Conservation (phyloP, 176 grass and related monocot species). For the Alopecurus myosuroides region DNA sequence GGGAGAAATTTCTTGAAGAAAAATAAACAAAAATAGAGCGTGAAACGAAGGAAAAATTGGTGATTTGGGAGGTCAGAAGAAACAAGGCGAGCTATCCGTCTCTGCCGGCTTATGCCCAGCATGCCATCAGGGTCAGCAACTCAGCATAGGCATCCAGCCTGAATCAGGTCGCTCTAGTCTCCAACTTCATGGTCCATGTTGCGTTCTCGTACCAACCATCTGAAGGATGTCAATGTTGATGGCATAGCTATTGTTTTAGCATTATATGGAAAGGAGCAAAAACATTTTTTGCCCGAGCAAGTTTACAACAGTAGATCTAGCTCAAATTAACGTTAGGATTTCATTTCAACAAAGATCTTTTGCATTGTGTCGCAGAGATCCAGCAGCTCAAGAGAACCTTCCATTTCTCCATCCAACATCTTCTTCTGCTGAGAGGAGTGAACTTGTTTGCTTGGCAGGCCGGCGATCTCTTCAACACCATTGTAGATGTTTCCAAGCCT, state of each 20-base stretch:
- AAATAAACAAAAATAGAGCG: too few relatives aligned
- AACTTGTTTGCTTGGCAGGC: background rate
- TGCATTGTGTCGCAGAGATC: constrained; percentile 30
- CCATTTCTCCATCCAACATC: constrained; percentile 25
- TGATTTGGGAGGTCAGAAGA: too few relatives aligned
- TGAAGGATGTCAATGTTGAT: background rate
- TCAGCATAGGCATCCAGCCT: too few relatives aligned
- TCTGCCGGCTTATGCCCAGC: too few relatives aligned
- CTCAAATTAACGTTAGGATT: background rate
- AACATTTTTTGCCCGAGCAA: background rate
- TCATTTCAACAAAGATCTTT: constrained; percentile 22
- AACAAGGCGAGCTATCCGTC: too few relatives aligned
- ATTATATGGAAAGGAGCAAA: too few relatives aligned
- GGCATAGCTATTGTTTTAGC: background rate
- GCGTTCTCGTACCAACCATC: background rate
- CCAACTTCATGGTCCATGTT: background rate
- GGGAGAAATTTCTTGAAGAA: too few relatives aligned
- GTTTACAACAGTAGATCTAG: background rate
- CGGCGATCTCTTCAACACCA: background rate
- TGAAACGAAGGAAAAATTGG: too few relatives aligned
- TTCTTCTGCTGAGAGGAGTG: too few relatives aligned
- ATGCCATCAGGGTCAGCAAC: too few relatives aligned
- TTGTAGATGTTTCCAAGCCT: constrained; percentile 28
- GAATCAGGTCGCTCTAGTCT: background rate
- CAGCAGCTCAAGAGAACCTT: constrained; percentile 23